Evolutionary conservation across 2,329 filamentous ascomycete species (phyloP).

Genomic region (Sphaerulina vaccinii): DNA sequence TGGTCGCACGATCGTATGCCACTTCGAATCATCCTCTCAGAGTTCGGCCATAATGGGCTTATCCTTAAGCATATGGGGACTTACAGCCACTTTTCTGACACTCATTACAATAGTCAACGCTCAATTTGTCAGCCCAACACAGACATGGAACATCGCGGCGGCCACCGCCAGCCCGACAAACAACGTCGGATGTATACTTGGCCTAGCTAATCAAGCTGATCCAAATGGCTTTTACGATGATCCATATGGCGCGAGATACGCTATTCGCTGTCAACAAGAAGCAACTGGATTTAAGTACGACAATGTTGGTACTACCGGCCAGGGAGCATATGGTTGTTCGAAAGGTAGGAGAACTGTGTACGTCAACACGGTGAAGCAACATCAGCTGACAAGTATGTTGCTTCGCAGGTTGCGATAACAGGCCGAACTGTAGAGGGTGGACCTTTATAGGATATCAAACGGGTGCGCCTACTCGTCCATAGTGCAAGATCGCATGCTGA

Average conservation of each 20-base stretch:
- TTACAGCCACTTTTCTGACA: slow-evolving; percentile 14
- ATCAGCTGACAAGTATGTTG: not conserved
- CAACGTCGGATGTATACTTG: not conserved
- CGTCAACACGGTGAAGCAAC: too few relatives aligned
- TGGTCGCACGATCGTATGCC: too few relatives aligned
- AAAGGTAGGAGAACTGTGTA: too few relatives aligned
- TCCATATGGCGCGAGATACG: slow-evolving; percentile 19
- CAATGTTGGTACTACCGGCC: not conserved
- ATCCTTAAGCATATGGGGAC: slow-evolving; percentile 9
- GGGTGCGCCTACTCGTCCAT: not conserved
- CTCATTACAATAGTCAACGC: slow-evolving; percentile 11
- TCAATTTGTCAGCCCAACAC: slow-evolving; percentile 13
- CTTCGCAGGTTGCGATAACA: slow-evolving; percentile 18
- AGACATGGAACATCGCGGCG: slow-evolving; percentile 15
- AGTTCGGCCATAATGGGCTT: slow-evolving; percentile 14
- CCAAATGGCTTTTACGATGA: slow-evolving; percentile 22
- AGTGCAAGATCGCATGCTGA: not conserved
- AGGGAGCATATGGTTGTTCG: too few relatives aligned
- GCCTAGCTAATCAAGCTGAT: slow-evolving; percentile 6
- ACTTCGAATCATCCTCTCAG: slow-evolving; percentile 1
- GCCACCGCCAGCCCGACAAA: not conserved
- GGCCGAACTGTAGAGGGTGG: slow-evolving; percentile 19
- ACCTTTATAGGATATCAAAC: slow-evolving; percentile 11
- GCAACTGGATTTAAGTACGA: slow-evolving; percentile 3
- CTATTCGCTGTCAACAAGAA: slow-evolving; percentile 19